Evolutionary conservation across 1,284 basidiomycete genomes (phyloP).

Genomic region (Sporisorium exsertum): DNA sequence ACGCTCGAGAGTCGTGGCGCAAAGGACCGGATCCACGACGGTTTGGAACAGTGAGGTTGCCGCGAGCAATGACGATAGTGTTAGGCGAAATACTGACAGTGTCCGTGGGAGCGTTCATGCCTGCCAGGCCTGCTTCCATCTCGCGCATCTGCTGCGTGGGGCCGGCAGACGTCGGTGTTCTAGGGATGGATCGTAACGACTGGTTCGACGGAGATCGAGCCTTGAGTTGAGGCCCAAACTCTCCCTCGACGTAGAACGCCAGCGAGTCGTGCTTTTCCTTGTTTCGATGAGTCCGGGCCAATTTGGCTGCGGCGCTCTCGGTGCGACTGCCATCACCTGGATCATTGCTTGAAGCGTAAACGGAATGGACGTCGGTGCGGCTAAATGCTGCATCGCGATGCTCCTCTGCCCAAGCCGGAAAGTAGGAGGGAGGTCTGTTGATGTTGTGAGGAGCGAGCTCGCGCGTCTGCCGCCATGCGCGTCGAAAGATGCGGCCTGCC

Average conservation of each 20-base stretch:
- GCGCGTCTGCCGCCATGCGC: constrained; percentile 57
- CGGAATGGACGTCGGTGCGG: constrained; percentile 7
- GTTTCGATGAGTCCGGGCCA: not conserved
- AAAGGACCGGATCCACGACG: not conserved
- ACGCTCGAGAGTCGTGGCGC: not conserved
- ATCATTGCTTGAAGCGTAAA: constrained; percentile 7
- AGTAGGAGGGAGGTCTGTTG: constrained; percentile 57
- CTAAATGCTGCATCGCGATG: constrained; percentile 19
- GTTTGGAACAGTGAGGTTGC: constrained; percentile 14
- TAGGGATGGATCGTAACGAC: constrained; percentile 17
- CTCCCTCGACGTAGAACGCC: constrained; percentile 47
- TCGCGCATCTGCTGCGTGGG: constrained; percentile 33
- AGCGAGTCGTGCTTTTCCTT: constrained; percentile 32
- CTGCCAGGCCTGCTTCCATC: constrained; percentile 29
- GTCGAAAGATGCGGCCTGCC: constrained; percentile 59
- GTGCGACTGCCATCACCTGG: not conserved
- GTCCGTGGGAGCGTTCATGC: not conserved
- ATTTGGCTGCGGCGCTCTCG: constrained; percentile 1
- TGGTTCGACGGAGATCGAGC: constrained; percentile 22
- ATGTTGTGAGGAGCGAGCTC: constrained; percentile 46
- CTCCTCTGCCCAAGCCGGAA: constrained; percentile 52
- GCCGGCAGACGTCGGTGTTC: constrained; percentile 12
- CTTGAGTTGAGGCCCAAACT: constrained; percentile 34
- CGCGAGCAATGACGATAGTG: constrained; percentile 32
- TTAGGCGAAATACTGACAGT: constrained; percentile 10